These are phyloP conservation scores for Seiridium unicorne DNA, from an alignment of 2,329 filamentous ascomycete genomes.

Conservation along the genomic window DNA sequence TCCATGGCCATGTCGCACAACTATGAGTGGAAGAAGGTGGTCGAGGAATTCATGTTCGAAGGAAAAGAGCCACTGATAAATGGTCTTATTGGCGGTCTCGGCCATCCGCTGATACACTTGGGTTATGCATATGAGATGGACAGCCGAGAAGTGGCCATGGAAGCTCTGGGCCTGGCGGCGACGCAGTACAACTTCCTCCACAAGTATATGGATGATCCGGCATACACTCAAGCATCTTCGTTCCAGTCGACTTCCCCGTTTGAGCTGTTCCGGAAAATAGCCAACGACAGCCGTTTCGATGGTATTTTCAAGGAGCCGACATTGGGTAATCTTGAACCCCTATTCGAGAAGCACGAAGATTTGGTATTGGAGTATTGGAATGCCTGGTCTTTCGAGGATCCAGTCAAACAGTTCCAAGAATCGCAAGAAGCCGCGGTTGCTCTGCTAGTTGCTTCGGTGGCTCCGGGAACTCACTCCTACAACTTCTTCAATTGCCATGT, in stretches of 20 bases:
- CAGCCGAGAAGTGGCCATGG: conserved; percentile 82
- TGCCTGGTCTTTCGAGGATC: conserved; percentile 72
- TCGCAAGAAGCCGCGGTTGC: conserved; percentile 63
- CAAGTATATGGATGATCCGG: conserved; percentile 69
- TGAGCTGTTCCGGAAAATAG: conserved; percentile 69
- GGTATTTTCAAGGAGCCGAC: conserved; percentile 59
- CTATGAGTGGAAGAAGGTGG: conserved; percentile 82
- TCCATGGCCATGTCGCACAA: conserved; percentile 68
- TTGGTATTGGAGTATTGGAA: conserved; percentile 88
- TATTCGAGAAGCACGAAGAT: conserved; percentile 69
- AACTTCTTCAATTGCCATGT: conserved; percentile 83
- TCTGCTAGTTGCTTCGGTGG: conserved; percentile 60
- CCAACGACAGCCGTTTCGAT: conserved; percentile 68
- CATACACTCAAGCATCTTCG: conserved; percentile 64
- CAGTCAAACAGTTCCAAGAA: conserved; percentile 71
- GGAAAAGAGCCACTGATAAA: conserved; percentile 78
- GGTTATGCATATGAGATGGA: conserved; percentile 91
- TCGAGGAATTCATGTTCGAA: conserved; percentile 73
- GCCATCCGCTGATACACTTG: conserved; percentile 89
- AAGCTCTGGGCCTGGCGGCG: conserved; percentile 72
- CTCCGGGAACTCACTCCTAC: conserved; percentile 61
- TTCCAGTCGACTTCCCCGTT: conserved; percentile 62
- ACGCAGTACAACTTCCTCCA: conserved; percentile 59
- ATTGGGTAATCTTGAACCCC: conserved; percentile 59
- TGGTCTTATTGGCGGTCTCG: conserved; percentile 76